Base-by-base conservation (phyloP, 2,329 filamentous ascomycete genomes). In the Ophiocordyceps camponoti-floridani region DNA sequence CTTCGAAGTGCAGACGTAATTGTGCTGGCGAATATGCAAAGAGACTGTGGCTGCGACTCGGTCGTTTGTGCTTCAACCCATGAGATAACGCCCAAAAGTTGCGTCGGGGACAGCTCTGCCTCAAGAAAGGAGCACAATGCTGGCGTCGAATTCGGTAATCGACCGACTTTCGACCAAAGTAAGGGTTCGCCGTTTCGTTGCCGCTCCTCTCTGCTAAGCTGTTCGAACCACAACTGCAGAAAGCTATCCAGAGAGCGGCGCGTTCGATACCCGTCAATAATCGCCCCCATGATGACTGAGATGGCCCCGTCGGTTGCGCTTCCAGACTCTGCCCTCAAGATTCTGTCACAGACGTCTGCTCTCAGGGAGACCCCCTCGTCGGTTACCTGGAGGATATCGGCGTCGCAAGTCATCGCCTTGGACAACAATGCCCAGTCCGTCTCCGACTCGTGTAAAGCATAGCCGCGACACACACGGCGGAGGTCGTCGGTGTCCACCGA, bases 191-290 rank as follows among this genome's bases (percentile, higher is more conserved):
- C 50, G 14, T 50, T 46, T 16, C 58, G 53, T 35, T 54, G 51
- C 41, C 55, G 51, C 45, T 64, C 59, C 14, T 57, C 53, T 13
- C 59, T 53, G 35, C 56, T 59, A 2, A 71, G 57, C 46, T 68
- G 62, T 40, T 58, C 52, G 42, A 61, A 67, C 70, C 70, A 74
- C 2, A 65, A 53, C 42, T 61, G 62, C 47, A 73, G 47, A 46
- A 73, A 73, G 5, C 61, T 58, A 0, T 66, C 54, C 12, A 72
- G 53, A 45, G 66, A 64, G 44, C 68, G 65, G 11, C 59, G 62
- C 5, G 58, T 64, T 8, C 62, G 63, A 48, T 65, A 70, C 0
- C 68, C 67, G 44, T 63, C 56, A 2, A 65, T 62, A 18, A 73
- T 60, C 1, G 64, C 56, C 3, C 59, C 56, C 3, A 72, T 57